Base-by-base conservation (phyloP, 1,284 basidiomycete species). In the Cystobasidiaceae sp. region DNA sequence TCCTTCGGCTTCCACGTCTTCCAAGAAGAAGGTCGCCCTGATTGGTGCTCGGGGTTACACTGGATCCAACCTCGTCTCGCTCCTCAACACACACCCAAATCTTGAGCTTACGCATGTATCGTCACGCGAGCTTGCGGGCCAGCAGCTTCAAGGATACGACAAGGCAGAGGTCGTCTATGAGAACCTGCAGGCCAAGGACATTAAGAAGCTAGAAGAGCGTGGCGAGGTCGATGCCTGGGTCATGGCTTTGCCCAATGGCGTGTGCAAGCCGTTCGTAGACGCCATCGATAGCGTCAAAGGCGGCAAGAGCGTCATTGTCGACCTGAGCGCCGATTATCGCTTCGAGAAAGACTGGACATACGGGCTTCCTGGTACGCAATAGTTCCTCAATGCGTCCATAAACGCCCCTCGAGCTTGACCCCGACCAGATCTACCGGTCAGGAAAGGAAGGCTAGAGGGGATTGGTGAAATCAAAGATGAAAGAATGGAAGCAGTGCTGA, bases 31-130 rank as follows among this genome's bases (percentile, higher is more conserved):
- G 54, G 84, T 98, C n/a, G 94, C 86, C 1, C 82, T 98, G 51
- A 94, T 98, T 74, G 94, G 94, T 55, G 96, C 94, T 17, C 86
- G 96, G 19, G 94, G 92, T 34, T 98, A 85, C 80, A 99, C 96
- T 0, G 94, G 94, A 61, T 91, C 93, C 75, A 88, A 91, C 65
- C 81, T 98, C 67, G 90, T 93, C 56, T 84, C 84, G 5, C 82
- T 97, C 19, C 82, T 98, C 69, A 87, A 92, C 71, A 75, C 77
- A 46, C 94, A 98, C 78, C 94, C 94, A 1, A 80, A 89, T 76
- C 83, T 98, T 68, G 82, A 87, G 71, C 86, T 98, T 46, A 85
- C 90, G 15, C 93, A 97, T 77, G 94, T 97, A 57, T 97, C 94
- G 13, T 97, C 93, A 44, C 88, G 94, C 58, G 90, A 97, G 76